A percentile compares a stretch with the other conserved stretches of the same genome.
These are phyloP conservation scores for Suillus sp. DNA, from an alignment of 768 basidiomycete genomes.

Conservation along the genomic window DNA sequence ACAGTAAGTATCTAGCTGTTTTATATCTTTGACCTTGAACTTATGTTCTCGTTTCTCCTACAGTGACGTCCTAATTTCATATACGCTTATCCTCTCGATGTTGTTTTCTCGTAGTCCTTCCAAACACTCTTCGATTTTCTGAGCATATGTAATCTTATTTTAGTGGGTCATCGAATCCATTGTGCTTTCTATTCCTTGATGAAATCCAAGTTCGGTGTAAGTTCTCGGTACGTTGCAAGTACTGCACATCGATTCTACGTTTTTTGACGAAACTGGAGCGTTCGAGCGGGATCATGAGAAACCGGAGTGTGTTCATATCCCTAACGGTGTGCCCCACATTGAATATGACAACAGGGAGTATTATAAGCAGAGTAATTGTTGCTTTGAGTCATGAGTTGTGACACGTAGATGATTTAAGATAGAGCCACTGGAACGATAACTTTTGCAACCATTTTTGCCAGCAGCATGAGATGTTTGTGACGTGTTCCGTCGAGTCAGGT, in stretches of 20 bases:
- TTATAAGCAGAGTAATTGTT: neutral
- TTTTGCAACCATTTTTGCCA: neutral
- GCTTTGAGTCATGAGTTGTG: neutral
- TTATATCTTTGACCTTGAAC: neutral
- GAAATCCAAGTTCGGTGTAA: neutral
- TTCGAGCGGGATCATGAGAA: neutral
- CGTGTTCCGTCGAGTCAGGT: neutral
- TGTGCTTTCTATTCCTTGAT: slow-evolving; percentile 2
- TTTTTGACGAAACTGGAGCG: neutral
- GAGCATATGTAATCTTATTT: slow-evolving; percentile 28
- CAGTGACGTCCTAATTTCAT: slow-evolving; percentile 49
- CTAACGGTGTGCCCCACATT: neutral
- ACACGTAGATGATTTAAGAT: neutral
- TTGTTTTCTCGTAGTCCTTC: slow-evolving; percentile 2
- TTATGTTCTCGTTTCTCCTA: slow-evolving; percentile 5
- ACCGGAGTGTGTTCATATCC: neutral
- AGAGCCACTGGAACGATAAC: neutral
- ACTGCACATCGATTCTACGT: neutral
- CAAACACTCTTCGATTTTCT: slow-evolving; percentile 11
- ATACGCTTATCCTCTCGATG: slow-evolving; percentile 13
- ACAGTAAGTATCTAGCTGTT: slow-evolving; percentile 64
- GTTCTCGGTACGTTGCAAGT: neutral
- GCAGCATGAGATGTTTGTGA: neutral
- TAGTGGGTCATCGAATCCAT: slow-evolving; percentile 12
- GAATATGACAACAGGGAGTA: too few relatives aligned